phyloP scores from a whole-genome alignment of 495 filamentous ascomycete species.

The Hyaloscypha hepaticicola region DNA sequence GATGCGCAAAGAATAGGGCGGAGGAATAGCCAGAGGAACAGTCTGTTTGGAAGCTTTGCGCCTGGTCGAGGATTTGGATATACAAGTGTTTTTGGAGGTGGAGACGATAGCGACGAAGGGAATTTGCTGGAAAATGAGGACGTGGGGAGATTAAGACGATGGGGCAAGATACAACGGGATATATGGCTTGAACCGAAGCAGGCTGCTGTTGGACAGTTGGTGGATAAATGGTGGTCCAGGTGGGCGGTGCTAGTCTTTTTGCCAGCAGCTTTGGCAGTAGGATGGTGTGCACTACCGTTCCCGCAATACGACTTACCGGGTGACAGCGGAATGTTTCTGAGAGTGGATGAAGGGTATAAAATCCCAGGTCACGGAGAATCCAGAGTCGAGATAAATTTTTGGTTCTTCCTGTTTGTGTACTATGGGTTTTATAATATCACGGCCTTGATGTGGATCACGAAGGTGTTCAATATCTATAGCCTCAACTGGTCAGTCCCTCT shows the following conservation, averaged over 20 bases:
- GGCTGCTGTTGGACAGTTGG: constrained; percentile 48
- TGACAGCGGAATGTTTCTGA: constrained; percentile 29
- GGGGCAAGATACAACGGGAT: constrained; percentile 40
- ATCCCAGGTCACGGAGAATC: constrained; percentile 59
- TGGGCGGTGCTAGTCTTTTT: constrained; percentile 55
- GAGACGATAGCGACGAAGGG: constrained; percentile 37
- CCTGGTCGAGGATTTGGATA: constrained; percentile 28
- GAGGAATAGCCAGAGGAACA: constrained; percentile 21
- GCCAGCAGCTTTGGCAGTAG: constrained; percentile 56
- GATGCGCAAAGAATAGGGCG: constrained; percentile 26
- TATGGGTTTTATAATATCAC: constrained; percentile 65
- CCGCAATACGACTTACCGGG: constrained; percentile 54
- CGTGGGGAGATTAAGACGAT: constrained; percentile 24
- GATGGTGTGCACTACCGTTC: constrained; percentile 62
- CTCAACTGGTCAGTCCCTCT: constrained; percentile 50
- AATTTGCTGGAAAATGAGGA: constrained; percentile 29
- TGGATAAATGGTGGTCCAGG: constrained; percentile 57
- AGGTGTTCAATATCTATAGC: constrained; percentile 66
- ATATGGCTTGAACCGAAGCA: constrained; percentile 56
- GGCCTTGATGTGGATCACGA: constrained; percentile 65
- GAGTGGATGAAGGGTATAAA: constrained; percentile 31
- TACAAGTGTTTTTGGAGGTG: constrained; percentile 27
- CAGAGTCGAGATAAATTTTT: constrained; percentile 61
- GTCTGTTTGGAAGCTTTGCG: constrained; percentile 28
- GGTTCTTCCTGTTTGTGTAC: constrained; percentile 65